Conservation (phyloP, 495 filamentous ascomycete genomes). For the Podospora didyma region DNA sequence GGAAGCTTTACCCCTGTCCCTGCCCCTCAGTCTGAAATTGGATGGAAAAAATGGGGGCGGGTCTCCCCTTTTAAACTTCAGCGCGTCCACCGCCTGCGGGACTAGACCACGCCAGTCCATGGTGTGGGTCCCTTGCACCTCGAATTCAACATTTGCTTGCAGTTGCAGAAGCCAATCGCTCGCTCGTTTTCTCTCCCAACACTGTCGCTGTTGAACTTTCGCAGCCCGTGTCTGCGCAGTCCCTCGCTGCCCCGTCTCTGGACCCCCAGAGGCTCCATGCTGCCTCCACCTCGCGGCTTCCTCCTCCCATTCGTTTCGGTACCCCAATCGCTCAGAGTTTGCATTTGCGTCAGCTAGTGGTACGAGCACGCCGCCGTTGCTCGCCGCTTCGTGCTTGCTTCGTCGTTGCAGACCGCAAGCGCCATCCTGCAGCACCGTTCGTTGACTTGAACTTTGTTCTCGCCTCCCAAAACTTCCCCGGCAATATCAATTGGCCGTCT, state of each 20-base stretch:
- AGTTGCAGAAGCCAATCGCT: background rate
- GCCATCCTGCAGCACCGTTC: too few species aligned
- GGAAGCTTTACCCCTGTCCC: background rate
- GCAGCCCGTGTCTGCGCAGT: background rate
- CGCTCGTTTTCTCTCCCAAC: background rate
- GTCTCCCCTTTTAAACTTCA: background rate
- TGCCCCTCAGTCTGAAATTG: background rate
- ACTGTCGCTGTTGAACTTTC: background rate
- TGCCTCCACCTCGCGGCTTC: background rate
- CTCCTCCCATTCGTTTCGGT: background rate
- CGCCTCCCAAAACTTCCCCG: background rate
- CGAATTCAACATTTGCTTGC: constrained; percentile 3
- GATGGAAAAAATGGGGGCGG: background rate
- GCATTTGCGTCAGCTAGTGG: background rate
- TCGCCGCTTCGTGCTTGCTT: background rate
- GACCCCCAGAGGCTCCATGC: background rate
- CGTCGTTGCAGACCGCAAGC: too few species aligned
- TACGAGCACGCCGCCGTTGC: background rate
- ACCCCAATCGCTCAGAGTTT: background rate
- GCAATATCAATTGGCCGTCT: background rate
- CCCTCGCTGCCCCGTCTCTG: background rate
- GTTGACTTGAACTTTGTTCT: background rate
- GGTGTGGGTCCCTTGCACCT: background rate
- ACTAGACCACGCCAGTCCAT: background rate
- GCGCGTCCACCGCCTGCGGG: background rate